These are phyloP conservation scores for Magnolia kwangsiensis DNA, from an alignment of 164 flowering plant genomes.

Conservation along the genomic window DNA sequence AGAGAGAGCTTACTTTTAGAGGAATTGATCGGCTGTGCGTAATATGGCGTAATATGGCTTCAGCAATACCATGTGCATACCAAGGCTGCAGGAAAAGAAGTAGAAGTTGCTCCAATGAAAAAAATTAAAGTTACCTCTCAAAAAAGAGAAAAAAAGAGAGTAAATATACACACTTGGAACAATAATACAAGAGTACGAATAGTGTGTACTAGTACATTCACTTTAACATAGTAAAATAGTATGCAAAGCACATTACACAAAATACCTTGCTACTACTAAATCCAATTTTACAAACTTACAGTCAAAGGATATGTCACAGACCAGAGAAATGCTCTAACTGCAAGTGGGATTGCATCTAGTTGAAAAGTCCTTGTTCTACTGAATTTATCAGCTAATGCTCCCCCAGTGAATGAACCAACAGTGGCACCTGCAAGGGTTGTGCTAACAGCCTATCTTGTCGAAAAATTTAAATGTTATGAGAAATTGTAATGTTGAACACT, in stretches of 20 bases:
- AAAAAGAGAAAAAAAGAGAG: too few relatives aligned
- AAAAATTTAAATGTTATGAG: slow-evolving; percentile 8
- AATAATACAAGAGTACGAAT: too few relatives aligned
- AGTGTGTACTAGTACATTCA: too few relatives aligned
- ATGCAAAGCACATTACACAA: slow-evolving; percentile 11
- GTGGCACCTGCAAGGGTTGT: slow-evolving; percentile 91
- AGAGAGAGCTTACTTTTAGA: too few relatives aligned
- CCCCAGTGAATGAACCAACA: slow-evolving; percentile 94
- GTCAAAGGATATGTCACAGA: slow-evolving; percentile 22
- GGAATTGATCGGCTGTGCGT: too few relatives aligned
- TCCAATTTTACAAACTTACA: not conserved
- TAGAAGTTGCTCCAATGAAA: too few relatives aligned
- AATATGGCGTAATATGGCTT: too few relatives aligned
- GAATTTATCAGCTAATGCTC: slow-evolving; percentile 91
- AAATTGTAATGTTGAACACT: too few relatives aligned
- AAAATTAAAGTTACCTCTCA: too few relatives aligned
- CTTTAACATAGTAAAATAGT: too few relatives aligned
- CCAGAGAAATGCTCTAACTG: slow-evolving; percentile 88
- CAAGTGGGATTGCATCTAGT: slow-evolving; percentile 88
- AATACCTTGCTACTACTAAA: not conserved
- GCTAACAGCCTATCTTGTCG: slow-evolving; percentile 92
- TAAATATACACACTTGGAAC: too few relatives aligned
- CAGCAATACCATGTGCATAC: slow-evolving; percentile 98
- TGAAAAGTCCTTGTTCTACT: slow-evolving; percentile 90
- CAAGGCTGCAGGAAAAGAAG: slow-evolving; percentile 65